phyloP scores from a whole-genome alignment of 148 eudicot species.

The Pouteria glomerata region DNA sequence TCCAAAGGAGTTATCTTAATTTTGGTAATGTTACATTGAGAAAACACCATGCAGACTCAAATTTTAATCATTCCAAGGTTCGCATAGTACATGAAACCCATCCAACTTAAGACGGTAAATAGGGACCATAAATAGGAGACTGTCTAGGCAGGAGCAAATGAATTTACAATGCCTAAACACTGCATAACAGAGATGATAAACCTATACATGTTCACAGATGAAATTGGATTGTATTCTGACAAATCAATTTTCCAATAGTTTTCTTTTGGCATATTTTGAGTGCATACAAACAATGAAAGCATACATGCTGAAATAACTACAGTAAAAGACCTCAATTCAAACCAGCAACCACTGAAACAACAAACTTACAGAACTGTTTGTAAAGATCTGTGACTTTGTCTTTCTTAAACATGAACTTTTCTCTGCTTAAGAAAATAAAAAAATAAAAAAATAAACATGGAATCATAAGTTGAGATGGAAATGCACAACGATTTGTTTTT shows the following conservation, averaged over 20 bases:
- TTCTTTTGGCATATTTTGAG: background rate
- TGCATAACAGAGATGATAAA: background rate
- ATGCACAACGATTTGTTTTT: no score
- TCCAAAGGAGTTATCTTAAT: background rate
- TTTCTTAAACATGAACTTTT: slow-evolving; percentile 59
- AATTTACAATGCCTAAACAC: no score
- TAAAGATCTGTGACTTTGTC: slow-evolving; percentile 72
- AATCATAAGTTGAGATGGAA: no score
- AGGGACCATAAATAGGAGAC: no score
- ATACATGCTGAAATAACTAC: background rate
- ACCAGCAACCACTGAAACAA: background rate
- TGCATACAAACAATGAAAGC: background rate
- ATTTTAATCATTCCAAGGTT: no score
- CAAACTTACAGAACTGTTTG: slow-evolving; percentile 78
- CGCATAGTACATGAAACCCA: no score
- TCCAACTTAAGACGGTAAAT: no score
- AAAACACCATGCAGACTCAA: background rate
- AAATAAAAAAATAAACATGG: background rate
- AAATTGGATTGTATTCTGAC: background rate
- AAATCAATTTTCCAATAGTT: background rate
- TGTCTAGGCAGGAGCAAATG: no score
- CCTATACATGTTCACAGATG: no score
- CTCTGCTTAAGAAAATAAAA: slow-evolving; percentile 29
- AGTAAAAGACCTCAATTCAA: background rate
- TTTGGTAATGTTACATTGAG: background rate